phyloP scores from a whole-genome alignment of 2,329 filamentous ascomycete genomes.

The Nigrograna mackinnonii region DNA sequence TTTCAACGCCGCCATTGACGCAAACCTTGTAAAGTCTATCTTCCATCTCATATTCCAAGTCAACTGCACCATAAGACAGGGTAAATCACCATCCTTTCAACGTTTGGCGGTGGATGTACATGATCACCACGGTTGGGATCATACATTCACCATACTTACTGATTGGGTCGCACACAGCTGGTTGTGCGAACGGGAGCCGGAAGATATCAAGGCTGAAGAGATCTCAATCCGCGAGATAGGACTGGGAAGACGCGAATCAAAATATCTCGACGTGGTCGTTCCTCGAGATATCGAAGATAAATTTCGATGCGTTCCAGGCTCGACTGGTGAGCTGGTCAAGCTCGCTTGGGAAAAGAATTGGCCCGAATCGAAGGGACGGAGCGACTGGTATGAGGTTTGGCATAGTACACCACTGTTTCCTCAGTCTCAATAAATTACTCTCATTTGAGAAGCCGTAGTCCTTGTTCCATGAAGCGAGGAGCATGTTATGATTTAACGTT shows the following conservation, averaged over 20 bases:
- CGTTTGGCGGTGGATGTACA: background rate
- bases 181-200: too few relatives aligned
- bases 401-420: background rate
- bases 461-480: too few relatives aligned
- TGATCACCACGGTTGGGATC: too few relatives aligned
- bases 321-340: background rate
- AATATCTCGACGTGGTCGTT: too few relatives aligned
- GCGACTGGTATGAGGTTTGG: conserved; percentile 2
- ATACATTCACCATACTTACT: too few relatives aligned
- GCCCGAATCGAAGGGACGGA: conserved; percentile 5
- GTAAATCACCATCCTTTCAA: background rate
- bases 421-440: too few relatives aligned
- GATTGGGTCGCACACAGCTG: too few relatives aligned
- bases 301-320: background rate
- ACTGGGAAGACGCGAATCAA: too few relatives aligned
- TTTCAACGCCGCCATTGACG: conserved; percentile 2
- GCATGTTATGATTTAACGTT: too few relatives aligned
- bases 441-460: too few relatives aligned
- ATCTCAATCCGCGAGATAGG: too few relatives aligned
- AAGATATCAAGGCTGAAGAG: too few relatives aligned
- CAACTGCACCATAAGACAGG: background rate
- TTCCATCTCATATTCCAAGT: conserved; percentile 4
- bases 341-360: conserved; percentile 4
- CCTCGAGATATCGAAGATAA: background rate
- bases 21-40: conserved; percentile 3